Conservation (phyloP, 2,329 filamentous ascomycete genomes). For the Dactylellina leptospora region DNA sequence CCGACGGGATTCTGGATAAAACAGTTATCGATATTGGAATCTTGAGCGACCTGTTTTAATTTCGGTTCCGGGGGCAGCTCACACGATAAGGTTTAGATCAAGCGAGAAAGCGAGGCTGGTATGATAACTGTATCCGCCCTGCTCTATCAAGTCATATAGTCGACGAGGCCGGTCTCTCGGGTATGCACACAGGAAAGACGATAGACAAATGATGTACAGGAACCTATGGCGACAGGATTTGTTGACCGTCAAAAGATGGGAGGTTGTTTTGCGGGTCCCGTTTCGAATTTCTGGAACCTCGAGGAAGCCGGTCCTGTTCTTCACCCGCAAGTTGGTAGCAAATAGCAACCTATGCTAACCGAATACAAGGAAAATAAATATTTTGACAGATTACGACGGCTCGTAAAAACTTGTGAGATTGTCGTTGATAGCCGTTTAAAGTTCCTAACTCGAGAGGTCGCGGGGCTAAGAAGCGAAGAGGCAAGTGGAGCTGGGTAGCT, state of each 20-base stretch:
- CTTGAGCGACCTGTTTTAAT: constrained; percentile 51
- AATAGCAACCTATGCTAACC: constrained; percentile 43
- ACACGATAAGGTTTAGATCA: constrained; percentile 53
- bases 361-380: constrained; percentile 41
- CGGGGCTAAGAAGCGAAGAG: constrained; percentile 49
- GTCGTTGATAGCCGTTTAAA: constrained; percentile 40
- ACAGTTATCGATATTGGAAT: constrained; percentile 36
- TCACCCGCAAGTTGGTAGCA: constrained; percentile 15
- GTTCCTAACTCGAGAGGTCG: constrained; percentile 27
- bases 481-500: constrained; percentile 40
- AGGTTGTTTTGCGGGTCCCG: constrained; percentile 26
- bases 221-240: constrained; percentile 28
- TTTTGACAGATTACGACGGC: constrained; percentile 41
- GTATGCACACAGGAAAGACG: not conserved
- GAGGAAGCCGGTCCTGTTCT: not conserved
- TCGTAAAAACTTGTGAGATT: constrained; percentile 24
- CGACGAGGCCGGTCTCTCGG: constrained; percentile 17
- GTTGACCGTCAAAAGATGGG: constrained; percentile 16
- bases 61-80: constrained; percentile 45
- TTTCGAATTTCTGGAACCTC: constrained; percentile 51
- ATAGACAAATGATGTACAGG: constrained; percentile 25
- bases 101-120: constrained; percentile 52
- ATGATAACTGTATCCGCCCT: constrained; percentile 22
- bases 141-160: constrained; percentile 30
- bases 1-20: constrained; percentile 35